A percentile compares a stretch with the other conserved stretches of the same genome.
These are phyloP conservation scores for Obelidium mucronatum DNA, from an alignment of 192 early-diverging fungal species.

Conservation along the genomic window DNA sequence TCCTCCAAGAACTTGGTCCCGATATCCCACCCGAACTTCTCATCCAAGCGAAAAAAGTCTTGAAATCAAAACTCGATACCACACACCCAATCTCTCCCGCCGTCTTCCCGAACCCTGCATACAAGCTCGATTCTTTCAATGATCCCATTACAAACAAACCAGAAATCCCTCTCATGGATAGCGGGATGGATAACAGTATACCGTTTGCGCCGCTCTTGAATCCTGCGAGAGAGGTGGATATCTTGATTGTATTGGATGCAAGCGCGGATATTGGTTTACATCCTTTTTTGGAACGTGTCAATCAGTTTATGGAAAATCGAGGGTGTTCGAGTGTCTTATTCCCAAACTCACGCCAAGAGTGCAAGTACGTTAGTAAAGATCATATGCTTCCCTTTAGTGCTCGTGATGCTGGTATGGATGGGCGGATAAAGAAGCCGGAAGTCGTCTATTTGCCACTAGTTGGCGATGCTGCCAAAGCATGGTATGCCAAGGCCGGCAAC, in stretches of 20 bases:
- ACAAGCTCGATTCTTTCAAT: constrained; percentile 14
- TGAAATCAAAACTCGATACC: constrained; percentile 21
- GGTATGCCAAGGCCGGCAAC: constrained; percentile 35
- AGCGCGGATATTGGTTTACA: constrained; percentile 37
- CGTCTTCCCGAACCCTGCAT: constrained; percentile 45
- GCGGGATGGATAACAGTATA: constrained; percentile 53
- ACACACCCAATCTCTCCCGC: constrained; percentile 44
- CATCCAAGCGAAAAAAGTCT: constrained; percentile 6
- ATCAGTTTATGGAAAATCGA: constrained; percentile 25
- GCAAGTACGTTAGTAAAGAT: neutral
- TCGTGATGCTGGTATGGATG: neutral
- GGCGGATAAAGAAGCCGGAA: neutral
- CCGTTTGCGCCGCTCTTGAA: constrained; percentile 48
- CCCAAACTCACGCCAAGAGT: neutral
- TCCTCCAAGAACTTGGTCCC: constrained; percentile 41
- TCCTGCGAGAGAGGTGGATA: constrained; percentile 35
- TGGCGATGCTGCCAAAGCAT: constrained; percentile 9
- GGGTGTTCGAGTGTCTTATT: neutral
- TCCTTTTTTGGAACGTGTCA: constrained; percentile 41
- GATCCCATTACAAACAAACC: neutral
- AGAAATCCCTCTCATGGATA: constrained; percentile 38
- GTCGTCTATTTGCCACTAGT: constrained; percentile 36
- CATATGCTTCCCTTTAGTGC: neutral
- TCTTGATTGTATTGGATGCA: constrained; percentile 45
- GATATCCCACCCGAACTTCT: constrained; percentile 27